These are phyloP conservation scores for Beauveria varroae DNA, from an alignment of 2,329 filamentous ascomycete genomes.

Conservation along the genomic window DNA sequence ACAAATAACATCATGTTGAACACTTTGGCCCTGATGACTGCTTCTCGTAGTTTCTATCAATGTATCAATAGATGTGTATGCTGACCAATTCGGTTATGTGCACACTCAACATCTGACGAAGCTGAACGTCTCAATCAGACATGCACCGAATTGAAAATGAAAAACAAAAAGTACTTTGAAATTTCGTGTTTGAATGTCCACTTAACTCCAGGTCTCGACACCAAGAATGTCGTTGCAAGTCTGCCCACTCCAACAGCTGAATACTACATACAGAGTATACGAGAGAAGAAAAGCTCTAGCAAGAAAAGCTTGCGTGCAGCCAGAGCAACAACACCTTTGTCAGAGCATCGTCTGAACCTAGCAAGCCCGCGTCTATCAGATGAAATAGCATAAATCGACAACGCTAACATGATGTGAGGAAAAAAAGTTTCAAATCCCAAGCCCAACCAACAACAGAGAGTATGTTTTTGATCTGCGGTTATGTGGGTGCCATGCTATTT, in stretches of 20 bases:
- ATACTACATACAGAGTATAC: not conserved
- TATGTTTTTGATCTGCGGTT: not conserved
- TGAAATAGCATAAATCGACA: not conserved
- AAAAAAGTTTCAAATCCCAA: not conserved
- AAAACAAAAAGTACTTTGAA: not conserved
- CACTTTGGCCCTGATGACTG: not conserved
- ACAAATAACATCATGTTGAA: not conserved
- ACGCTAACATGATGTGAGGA: not conserved
- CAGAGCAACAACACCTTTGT: constrained; percentile 4
- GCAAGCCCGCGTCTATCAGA: not conserved
- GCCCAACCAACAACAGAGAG: not conserved
- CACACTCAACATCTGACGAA: not conserved
- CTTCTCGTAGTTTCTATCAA: not conserved
- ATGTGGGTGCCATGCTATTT: not conserved
- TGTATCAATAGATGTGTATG: not conserved
- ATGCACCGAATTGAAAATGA: not conserved
- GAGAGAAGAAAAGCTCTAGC: not conserved
- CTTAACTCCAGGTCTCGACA: not conserved
- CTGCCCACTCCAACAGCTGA: not conserved
- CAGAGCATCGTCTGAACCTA: not conserved
- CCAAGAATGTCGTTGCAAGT: not conserved
- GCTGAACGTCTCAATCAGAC: not conserved
- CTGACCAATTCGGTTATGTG: too few species aligned
- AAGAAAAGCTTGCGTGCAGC: not conserved
- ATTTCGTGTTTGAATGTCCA: not conserved